Conservation (phyloP, 139 green algal species). For the Coelastrella sp. region DNA sequence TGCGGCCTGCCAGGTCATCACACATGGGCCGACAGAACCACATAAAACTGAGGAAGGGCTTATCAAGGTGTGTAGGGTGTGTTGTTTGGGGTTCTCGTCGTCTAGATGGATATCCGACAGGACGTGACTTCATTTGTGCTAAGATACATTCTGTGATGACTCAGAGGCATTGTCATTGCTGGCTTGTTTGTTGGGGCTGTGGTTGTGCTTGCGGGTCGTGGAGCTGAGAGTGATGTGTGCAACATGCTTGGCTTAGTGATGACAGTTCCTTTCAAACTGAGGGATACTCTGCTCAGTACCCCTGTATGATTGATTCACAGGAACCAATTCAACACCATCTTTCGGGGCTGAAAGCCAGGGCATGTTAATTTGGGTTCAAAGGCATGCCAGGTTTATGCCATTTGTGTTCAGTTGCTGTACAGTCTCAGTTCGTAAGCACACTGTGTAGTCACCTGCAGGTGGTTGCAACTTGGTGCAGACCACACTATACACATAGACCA, state of each 20-base stretch:
- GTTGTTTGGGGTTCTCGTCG: no score
- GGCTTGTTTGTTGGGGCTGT: no score
- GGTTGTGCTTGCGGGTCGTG: no score
- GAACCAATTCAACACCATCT: no score
- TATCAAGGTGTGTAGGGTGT: slow-evolving; percentile 57
- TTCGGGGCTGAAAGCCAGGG: slow-evolving; percentile 44
- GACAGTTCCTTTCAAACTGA: slow-evolving; percentile 43
- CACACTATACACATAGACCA: no score
- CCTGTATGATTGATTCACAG: no score
- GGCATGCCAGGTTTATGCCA: not conserved
- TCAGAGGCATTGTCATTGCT: no score
- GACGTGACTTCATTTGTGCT: no score
- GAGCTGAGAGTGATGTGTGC: no score
- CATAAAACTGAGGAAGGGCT: slow-evolving; percentile 55
- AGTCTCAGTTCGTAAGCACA: not conserved
- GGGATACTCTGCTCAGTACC: slow-evolving; percentile 26
- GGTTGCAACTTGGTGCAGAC: no score
- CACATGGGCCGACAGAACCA: slow-evolving; percentile 52
- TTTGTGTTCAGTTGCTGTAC: not conserved
- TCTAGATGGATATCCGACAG: no score
- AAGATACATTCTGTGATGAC: no score
- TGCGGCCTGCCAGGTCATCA: slow-evolving; percentile 77
- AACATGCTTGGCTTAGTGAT: slow-evolving; percentile 39
- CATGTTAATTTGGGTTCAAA: not conserved
- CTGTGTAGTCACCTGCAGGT: not conserved